A percentile compares a stretch with the other conserved stretches of the same genome.
Conservation (phyloP, 495 filamentous ascomycete species). For the Neurospora sp. region DNA sequence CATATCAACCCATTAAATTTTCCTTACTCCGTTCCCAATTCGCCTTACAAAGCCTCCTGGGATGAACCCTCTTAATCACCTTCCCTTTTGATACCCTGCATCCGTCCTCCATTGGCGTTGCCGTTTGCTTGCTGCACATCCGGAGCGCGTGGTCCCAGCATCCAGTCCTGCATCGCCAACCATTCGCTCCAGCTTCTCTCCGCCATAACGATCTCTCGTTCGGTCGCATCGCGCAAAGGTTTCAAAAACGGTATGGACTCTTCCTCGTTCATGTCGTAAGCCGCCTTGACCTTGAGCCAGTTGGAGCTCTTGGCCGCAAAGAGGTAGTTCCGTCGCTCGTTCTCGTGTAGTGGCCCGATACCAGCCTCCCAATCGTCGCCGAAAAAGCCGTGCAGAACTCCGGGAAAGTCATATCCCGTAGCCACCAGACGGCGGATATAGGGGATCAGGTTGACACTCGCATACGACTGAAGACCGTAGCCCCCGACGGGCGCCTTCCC, state of each 20-base stretch:
- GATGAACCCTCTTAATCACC: neutral
- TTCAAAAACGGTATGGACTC: constrained; percentile 81
- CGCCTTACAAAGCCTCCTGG: neutral
- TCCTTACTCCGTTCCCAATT: neutral
- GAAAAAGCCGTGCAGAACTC: constrained; percentile 86
- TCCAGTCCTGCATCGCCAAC: constrained; percentile 94
- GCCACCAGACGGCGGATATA: constrained; percentile 87
- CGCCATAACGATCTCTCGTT: constrained; percentile 73
- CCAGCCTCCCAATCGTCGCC: constrained; percentile 81
- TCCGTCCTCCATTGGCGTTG: neutral
- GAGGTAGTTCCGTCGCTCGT: constrained; percentile 86
- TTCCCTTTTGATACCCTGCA: neutral
- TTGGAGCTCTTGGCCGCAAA: constrained; percentile 88
- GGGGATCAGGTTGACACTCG: constrained; percentile 67
- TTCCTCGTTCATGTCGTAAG: constrained; percentile 74
- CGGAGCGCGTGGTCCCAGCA: constrained; percentile 56
- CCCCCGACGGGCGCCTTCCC: neutral
- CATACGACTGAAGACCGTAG: constrained; percentile 8
- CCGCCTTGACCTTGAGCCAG: constrained; percentile 77
- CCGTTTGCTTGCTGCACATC: constrained; percentile 5
- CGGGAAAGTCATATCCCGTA: constrained; percentile 79
- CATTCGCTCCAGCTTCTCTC: constrained; percentile 78
- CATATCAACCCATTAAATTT: neutral
- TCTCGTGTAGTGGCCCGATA: constrained; percentile 73
- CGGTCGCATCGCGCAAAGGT: constrained; percentile 61